A percentile compares a stretch with the other conserved stretches of the same genome.
These are phyloP conservation scores for Apiospora kogelbergensis DNA, from an alignment of 2,329 filamentous ascomycete species.

Conservation along the genomic window DNA sequence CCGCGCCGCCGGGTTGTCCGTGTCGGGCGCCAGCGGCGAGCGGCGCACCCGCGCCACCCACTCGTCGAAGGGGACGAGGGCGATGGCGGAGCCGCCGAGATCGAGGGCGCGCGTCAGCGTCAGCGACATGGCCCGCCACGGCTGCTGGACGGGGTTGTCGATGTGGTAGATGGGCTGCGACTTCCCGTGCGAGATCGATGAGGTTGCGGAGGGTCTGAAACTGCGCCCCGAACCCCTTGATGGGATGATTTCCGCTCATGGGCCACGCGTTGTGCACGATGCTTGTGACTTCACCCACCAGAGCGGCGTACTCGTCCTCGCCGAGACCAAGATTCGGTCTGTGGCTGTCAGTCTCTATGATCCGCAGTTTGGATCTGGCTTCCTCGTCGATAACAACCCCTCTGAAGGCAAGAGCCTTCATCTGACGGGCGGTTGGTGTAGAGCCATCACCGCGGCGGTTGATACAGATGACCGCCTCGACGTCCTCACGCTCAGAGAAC, in stretches of 20 bases:
- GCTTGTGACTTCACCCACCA: constrained; percentile 44
- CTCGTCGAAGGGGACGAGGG: constrained; percentile 23
- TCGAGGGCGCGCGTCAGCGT: constrained; percentile 21
- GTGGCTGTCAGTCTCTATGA: constrained; percentile 40
- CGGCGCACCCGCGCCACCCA: constrained; percentile 26
- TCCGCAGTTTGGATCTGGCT: constrained; percentile 34
- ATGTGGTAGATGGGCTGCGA: constrained; percentile 29
- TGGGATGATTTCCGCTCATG: constrained; percentile 42
- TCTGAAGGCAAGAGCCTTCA: constrained; percentile 7
- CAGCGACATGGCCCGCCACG: constrained; percentile 21
- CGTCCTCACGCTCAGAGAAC: constrained; percentile 24
- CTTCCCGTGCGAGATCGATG: constrained; percentile 40
- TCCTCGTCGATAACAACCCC: constrained; percentile 12
- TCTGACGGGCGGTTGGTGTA: too few species aligned
- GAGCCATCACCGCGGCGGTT: constrained; percentile 36
- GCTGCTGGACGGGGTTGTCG: constrained; percentile 28
- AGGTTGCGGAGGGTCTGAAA: constrained; percentile 46
- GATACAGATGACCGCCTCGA: constrained; percentile 41
- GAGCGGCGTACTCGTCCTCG: constrained; percentile 33
- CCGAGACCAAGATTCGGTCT: constrained; percentile 44
- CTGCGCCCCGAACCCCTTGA: constrained; percentile 41
- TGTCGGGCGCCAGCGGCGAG: constrained; percentile 15
- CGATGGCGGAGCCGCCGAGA: constrained; percentile 15
- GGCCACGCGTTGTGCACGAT: constrained; percentile 54
- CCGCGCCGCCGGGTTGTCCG: constrained; percentile 26